Conservation (phyloP, 352 stramenopile species). For the Pythium monospermum region DNA sequence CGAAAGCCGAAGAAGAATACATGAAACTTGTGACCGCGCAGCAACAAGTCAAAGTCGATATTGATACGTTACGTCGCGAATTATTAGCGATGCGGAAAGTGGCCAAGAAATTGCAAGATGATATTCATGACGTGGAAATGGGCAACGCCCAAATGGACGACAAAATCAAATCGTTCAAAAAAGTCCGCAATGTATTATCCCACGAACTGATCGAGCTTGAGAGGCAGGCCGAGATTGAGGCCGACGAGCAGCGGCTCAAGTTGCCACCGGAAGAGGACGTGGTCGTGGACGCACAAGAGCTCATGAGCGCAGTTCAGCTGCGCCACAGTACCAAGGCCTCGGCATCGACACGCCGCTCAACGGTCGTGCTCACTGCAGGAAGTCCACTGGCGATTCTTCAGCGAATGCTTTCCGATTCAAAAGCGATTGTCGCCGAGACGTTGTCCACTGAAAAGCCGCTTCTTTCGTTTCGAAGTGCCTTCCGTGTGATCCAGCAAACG, state of each 20-base stretch:
- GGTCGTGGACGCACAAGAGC: slow-evolving; percentile 48
- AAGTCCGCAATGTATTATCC: slow-evolving; percentile 39
- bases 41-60: slow-evolving; percentile 49
- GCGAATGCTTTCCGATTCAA: slow-evolving; percentile 14
- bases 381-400: slow-evolving; percentile 14
- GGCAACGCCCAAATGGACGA: slow-evolving; percentile 38
- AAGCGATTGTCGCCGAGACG: neutral
- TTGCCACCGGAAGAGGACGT: slow-evolving; percentile 61
- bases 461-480: slow-evolving; percentile 30
- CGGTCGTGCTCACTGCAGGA: slow-evolving; percentile 11
- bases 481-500: slow-evolving; percentile 47
- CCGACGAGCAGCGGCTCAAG: slow-evolving; percentile 48
- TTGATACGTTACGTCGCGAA: slow-evolving; percentile 55
- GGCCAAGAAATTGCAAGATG: slow-evolving; percentile 44
- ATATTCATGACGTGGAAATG: slow-evolving; percentile 45
- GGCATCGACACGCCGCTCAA: slow-evolving; percentile 5
- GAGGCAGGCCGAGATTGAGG: slow-evolving; percentile 39
- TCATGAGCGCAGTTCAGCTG: slow-evolving; percentile 58
- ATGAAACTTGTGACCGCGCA: slow-evolving; percentile 74
- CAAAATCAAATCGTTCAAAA: slow-evolving; percentile 42
- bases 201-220: slow-evolving; percentile 58
- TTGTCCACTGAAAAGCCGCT: slow-evolving; percentile 17
- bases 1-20: slow-evolving; percentile 70
- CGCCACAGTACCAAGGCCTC: slow-evolving; percentile 5
- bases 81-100: slow-evolving; percentile 58